These are phyloP conservation scores for Mycena polygramma DNA, from an alignment of 768 basidiomycete genomes.

Conservation along the genomic window DNA sequence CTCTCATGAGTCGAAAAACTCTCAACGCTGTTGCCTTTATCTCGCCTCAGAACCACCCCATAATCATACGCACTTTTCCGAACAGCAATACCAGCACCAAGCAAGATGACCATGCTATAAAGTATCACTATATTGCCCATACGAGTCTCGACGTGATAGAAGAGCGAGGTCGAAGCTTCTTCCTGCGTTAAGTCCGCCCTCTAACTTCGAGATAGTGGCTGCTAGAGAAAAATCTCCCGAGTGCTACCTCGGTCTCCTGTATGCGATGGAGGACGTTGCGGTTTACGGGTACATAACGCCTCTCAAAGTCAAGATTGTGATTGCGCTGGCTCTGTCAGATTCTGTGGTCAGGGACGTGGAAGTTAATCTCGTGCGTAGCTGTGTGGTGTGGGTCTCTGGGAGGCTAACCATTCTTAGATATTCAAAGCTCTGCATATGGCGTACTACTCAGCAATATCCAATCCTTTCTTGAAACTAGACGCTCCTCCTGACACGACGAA, in stretches of 20 bases:
- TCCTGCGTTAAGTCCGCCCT: constrained; percentile 23
- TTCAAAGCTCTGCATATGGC: constrained; percentile 93
- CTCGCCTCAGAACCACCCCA: constrained; percentile 85
- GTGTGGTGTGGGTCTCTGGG: background rate
- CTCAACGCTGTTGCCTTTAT: constrained; percentile 89
- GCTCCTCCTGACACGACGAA: constrained; percentile 57
- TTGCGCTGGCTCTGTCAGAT: constrained; percentile 85
- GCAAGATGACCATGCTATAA: constrained; percentile 68
- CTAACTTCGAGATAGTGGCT: constrained; percentile 48
- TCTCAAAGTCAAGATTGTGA: constrained; percentile 87
- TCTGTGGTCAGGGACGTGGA: constrained; percentile 86
- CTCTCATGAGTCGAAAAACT: constrained; percentile 5
- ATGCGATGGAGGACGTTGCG: constrained; percentile 93
- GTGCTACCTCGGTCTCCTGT: constrained; percentile 87
- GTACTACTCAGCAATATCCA: constrained; percentile 85
- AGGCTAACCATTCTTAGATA: constrained; percentile 60
- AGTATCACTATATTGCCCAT: constrained; percentile 93
- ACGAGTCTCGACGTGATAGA: constrained; percentile 93
- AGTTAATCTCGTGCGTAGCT: constrained; percentile 72
- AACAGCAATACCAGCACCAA: constrained; percentile 46
- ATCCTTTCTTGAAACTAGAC: constrained; percentile 86
- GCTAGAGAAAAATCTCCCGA: constrained; percentile 75
- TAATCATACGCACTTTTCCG: constrained; percentile 79
- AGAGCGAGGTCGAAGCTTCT: constrained; percentile 78
- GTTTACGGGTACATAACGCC: constrained; percentile 95